phyloP scores from a whole-genome alignment of 2,329 filamentous ascomycete species.

The Diplodia scrobiculata region DNA sequence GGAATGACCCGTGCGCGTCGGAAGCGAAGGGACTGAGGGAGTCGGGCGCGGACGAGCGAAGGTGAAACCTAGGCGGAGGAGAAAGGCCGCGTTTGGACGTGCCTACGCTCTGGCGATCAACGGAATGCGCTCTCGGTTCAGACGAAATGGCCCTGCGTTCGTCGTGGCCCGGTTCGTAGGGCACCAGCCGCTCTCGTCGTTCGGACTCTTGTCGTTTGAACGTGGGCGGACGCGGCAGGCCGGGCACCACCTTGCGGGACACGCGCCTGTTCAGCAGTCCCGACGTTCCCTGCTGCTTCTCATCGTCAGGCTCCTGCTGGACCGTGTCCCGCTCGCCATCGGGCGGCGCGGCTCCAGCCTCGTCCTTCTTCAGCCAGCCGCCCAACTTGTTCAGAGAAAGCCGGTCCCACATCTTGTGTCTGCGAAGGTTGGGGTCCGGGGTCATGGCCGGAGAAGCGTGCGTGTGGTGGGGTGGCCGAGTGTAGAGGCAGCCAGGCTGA shows the following conservation, averaged over 20 bases:
- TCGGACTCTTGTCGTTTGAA: conserved; percentile 85
- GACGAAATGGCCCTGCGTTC: conserved; percentile 76
- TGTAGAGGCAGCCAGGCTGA: neutral
- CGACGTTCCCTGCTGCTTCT: conserved; percentile 40
- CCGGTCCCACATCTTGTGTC: conserved; percentile 41
- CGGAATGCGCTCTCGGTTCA: conserved; percentile 67
- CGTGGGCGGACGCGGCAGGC: conserved; percentile 73
- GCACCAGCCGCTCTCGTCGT: conserved; percentile 69
- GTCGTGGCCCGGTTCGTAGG: conserved; percentile 59
- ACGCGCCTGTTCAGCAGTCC: conserved; percentile 31
- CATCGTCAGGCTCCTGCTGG: conserved; percentile 37
- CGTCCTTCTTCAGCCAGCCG: conserved; percentile 47
- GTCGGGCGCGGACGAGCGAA: conserved; percentile 47
- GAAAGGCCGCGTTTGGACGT: conserved; percentile 49
- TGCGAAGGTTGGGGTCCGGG: conserved; percentile 7
- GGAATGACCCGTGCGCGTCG: conserved; percentile 29
- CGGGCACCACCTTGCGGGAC: conserved; percentile 68
- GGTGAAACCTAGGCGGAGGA: conserved; percentile 43
- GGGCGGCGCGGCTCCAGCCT: conserved; percentile 36
- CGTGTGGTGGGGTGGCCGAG: neutral
- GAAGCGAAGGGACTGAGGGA: conserved; percentile 38
- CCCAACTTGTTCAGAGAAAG: conserved; percentile 46
- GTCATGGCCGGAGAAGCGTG: conserved; percentile 5
- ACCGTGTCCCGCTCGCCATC: conserved; percentile 27
- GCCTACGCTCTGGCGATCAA: conserved; percentile 50